phyloP scores from a whole-genome alignment of 306 rosid genomes.

The Medicago lupulina region DNA sequence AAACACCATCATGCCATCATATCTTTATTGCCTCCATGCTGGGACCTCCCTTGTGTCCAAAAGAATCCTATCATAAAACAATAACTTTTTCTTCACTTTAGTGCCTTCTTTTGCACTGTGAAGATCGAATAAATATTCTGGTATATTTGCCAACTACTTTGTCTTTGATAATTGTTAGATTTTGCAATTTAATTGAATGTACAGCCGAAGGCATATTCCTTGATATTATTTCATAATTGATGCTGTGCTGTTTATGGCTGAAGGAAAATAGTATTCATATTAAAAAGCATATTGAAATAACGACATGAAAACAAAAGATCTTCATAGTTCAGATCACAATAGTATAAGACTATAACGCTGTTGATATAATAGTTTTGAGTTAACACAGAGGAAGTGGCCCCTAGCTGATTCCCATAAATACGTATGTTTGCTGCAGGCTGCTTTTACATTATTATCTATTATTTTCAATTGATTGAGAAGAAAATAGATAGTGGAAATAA shows the following conservation, averaged over 20 bases:
- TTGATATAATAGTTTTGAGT: slow-evolving; percentile 11
- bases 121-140: slow-evolving; percentile 45
- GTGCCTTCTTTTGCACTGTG: slow-evolving; percentile 48
- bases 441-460: too few species aligned
- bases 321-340: not conserved
- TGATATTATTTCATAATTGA: slow-evolving; percentile 9
- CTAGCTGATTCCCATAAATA: not conserved
- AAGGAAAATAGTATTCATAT: slow-evolving; percentile 14
- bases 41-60: slow-evolving; percentile 52
- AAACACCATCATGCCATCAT: slow-evolving; percentile 57
- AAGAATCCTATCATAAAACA: slow-evolving; percentile 51
- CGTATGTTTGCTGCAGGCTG: not conserved
- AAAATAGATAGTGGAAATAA: too few species aligned
- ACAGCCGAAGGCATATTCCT: not conserved
- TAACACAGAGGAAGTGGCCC: slow-evolving; percentile 13
- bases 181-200: slow-evolving; percentile 30
- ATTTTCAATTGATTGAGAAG: too few species aligned
- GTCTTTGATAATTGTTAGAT: slow-evolving; percentile 19
- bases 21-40: slow-evolving; percentile 59
- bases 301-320: slow-evolving; percentile 19
- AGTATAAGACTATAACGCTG: not conserved
- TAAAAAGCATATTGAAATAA: slow-evolving; percentile 12
- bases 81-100: slow-evolving; percentile 52
- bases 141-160: slow-evolving; percentile 37
- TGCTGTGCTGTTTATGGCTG: slow-evolving; percentile 19